Evolutionary conservation across 257 asterid genomes (phyloP).

Genomic region (Lavandula angustifolia): DNA sequence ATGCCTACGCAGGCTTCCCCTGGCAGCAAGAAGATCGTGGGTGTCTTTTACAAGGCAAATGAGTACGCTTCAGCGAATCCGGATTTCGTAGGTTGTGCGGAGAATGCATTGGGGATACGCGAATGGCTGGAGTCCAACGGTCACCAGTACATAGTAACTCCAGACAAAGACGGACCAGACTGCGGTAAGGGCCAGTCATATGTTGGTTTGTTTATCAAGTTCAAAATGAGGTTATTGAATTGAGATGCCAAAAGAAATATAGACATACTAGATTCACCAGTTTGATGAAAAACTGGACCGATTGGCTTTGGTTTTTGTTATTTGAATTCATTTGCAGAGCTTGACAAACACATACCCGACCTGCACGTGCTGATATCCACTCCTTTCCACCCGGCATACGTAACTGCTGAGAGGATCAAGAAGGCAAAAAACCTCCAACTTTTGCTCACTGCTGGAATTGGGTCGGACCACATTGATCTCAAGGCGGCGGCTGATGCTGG

Average conservation of each 20-base stretch:
- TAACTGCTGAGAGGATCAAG: constrained; percentile 93
- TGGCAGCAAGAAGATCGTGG: constrained; percentile 95
- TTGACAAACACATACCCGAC: constrained; percentile 91
- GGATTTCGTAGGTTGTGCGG: constrained; percentile 81
- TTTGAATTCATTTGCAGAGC: constrained; percentile 57
- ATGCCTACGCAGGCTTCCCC: constrained; percentile 61
- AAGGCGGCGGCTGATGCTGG: constrained; percentile 98
- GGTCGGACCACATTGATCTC: constrained; percentile 94
- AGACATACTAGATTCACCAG: neutral
- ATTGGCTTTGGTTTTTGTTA: constrained; percentile 10
- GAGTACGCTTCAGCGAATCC: constrained; percentile 93
- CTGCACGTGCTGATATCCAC: constrained; percentile 90
- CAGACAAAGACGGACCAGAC: constrained; percentile 89
- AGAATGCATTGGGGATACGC: constrained; percentile 89
- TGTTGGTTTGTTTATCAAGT: constrained; percentile 1
- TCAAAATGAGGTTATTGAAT: neutral
- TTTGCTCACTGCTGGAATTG: constrained; percentile 94
- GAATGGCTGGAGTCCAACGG: constrained; percentile 91
- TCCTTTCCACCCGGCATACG: constrained; percentile 98
- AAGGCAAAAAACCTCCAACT: constrained; percentile 86
- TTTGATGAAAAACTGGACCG: neutral
- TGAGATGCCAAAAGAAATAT: neutral
- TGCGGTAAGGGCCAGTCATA: constrained; percentile 53
- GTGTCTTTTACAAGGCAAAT: constrained; percentile 85
- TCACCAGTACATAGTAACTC: constrained; percentile 82